Evolutionary conservation across 352 stramenopile genomes (phyloP).

Genomic region (Globisporangium cederbergense): DNA sequence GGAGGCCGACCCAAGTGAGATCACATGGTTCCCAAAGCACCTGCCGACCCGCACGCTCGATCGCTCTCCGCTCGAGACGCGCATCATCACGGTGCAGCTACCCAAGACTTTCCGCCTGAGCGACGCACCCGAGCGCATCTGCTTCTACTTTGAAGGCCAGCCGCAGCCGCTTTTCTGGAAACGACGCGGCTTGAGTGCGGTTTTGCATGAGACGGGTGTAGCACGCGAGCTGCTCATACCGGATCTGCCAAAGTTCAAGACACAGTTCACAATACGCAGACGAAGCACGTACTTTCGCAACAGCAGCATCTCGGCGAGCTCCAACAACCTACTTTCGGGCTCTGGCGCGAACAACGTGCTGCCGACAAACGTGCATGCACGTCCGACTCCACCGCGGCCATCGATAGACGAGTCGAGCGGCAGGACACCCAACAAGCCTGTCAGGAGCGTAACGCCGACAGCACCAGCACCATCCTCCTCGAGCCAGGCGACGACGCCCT

Average conservation of each 20-base stretch:
- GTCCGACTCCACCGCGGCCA: constrained; percentile 8
- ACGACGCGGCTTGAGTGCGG: constrained; percentile 39
- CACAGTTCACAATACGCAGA: constrained; percentile 38
- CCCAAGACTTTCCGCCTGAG: constrained; percentile 47
- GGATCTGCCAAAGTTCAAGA: constrained; percentile 36
- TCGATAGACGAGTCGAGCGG: neutral
- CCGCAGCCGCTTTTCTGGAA: constrained; percentile 39
- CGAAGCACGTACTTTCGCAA: constrained; percentile 55
- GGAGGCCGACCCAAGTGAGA: constrained; percentile 33
- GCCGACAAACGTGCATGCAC: constrained; percentile 15
- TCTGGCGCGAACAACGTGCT: constrained; percentile 11
- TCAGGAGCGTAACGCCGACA: neutral
- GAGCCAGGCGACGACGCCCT: constrained; percentile 18
- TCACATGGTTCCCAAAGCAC: constrained; percentile 58
- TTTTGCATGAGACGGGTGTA: constrained; percentile 47
- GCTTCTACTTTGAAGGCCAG: constrained; percentile 53
- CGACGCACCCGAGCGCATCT: constrained; percentile 46
- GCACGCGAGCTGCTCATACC: constrained; percentile 39
- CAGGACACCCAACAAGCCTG: neutral
- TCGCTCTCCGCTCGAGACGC: constrained; percentile 36
- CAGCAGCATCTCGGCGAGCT: constrained; percentile 42
- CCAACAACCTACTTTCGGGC: constrained; percentile 28
- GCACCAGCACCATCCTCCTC: neutral
- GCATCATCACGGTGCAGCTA: constrained; percentile 42
- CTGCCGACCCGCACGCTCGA: constrained; percentile 45